A percentile compares a stretch with the other conserved stretches of the same genome.
Conservation (phyloP, 257 asterid genomes). For the Rhazya stricta region DNA sequence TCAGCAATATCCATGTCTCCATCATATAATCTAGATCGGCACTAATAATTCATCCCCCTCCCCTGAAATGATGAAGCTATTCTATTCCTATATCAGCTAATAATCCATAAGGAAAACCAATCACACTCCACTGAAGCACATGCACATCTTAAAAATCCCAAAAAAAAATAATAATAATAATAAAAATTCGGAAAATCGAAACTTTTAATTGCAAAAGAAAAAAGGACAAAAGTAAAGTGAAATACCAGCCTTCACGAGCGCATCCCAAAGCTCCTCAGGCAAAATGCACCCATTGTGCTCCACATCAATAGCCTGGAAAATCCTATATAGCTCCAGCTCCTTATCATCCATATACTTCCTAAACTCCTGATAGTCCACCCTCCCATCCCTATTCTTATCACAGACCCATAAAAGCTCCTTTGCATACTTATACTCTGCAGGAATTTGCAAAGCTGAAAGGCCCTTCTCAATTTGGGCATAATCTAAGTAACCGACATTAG, state of each 20-base stretch:
- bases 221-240: background rate
- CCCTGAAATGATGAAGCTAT: background rate
- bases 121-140: background rate
- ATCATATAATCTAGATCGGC: background rate
- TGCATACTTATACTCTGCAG: constrained; percentile 88
- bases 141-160: background rate
- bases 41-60: background rate
- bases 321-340: constrained; percentile 85
- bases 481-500: constrained; percentile 70
- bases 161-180: too few species aligned
- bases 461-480: constrained; percentile 70
- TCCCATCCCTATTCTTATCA: constrained; percentile 84
- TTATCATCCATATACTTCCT: constrained; percentile 96
- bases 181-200: background rate
- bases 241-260: constrained; percentile 76
- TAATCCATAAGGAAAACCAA: background rate
- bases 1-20: background rate
- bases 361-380: constrained; percentile 91
- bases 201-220: background rate
- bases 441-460: constrained; percentile 84
- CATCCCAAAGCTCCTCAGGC: constrained; percentile 98
- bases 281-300: constrained; percentile 91
- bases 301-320: constrained; percentile 94
- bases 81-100: background rate
- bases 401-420: constrained; percentile 81